Conservation (phyloP, 2,329 filamentous ascomycete genomes). For the Drechslerella coelobrocha region DNA sequence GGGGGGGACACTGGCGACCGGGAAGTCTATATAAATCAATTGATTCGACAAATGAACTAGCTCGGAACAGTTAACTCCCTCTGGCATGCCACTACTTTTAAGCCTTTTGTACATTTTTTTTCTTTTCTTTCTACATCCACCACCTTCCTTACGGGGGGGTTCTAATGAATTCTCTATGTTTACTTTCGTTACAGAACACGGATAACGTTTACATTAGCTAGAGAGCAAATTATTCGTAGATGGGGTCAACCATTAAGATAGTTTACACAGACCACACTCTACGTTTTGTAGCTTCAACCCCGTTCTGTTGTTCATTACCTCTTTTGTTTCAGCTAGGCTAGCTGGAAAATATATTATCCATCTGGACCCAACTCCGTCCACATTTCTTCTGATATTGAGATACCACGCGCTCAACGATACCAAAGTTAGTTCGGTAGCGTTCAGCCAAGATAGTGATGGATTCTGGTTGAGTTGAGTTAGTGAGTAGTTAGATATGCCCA, state of each 20-base stretch:
- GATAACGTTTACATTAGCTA: too few relatives aligned
- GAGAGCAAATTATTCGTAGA: too few relatives aligned
- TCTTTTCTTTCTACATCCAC: constrained; percentile 13
- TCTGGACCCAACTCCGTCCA: constrained; percentile 89
- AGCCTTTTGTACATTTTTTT: neutral
- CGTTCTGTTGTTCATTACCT: neutral
- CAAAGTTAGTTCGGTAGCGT: constrained; percentile 81
- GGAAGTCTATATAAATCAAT: constrained; percentile 95
- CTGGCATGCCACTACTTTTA: neutral
- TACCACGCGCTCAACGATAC: constrained; percentile 75
- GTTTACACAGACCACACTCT: too few relatives aligned
- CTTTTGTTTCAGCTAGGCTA: neutral
- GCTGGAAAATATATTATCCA: constrained; percentile 81
- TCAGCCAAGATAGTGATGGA: constrained; percentile 73
- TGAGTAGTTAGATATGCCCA: neutral
- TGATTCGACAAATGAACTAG: constrained; percentile 99
- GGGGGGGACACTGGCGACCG: constrained; percentile 98
- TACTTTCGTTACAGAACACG: too few relatives aligned
- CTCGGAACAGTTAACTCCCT: neutral
- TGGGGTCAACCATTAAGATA: too few relatives aligned
- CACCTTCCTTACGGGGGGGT: too few relatives aligned
- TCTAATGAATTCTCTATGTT: too few relatives aligned
- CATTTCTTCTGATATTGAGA: constrained; percentile 87
- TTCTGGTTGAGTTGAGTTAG: constrained; percentile 56
- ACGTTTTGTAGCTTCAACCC: neutral